Evolutionary conservation across 129 eudicot genomes (phyloP).

Genomic region (Logfia minima): DNA sequence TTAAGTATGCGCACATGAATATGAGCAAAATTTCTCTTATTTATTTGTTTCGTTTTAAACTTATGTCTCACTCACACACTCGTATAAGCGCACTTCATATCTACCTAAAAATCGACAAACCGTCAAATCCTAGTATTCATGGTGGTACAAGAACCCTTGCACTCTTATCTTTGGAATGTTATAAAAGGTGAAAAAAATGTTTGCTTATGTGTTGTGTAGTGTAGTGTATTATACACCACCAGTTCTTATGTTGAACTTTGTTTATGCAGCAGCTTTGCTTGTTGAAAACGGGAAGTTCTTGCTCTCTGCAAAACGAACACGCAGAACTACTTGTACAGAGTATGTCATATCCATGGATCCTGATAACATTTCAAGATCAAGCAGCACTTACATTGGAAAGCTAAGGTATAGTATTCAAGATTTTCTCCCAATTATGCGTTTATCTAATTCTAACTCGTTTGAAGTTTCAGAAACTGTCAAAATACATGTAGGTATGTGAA

Average conservation of each 20-base stretch:
- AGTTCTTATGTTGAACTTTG: slow-evolving; percentile 10
- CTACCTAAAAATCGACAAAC: not conserved
- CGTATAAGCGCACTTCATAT: not conserved
- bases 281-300: slow-evolving; percentile 54
- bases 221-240: not conserved
- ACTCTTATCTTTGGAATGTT: not conserved
- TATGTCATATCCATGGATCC: slow-evolving; percentile 83
- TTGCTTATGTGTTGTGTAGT: not conserved
- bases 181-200: not conserved
- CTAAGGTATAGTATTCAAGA: slow-evolving; percentile 46
- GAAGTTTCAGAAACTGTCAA: not conserved
- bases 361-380: slow-evolving; percentile 82
- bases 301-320: slow-evolving; percentile 55
- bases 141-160: not conserved
- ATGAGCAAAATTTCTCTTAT: not conserved
- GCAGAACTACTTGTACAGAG: slow-evolving; percentile 86
- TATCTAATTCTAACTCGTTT: not conserved
- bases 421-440: not conserved
- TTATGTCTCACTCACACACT: not conserved
- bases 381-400: slow-evolving; percentile 83
- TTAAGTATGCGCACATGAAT: not conserved
- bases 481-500: not conserved
- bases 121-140: not conserved
- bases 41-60: not conserved
- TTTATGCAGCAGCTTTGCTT: slow-evolving; percentile 51